Conservation (phyloP, 495 filamentous ascomycete genomes). For the Podospora bellae-mahoneyi region DNA sequence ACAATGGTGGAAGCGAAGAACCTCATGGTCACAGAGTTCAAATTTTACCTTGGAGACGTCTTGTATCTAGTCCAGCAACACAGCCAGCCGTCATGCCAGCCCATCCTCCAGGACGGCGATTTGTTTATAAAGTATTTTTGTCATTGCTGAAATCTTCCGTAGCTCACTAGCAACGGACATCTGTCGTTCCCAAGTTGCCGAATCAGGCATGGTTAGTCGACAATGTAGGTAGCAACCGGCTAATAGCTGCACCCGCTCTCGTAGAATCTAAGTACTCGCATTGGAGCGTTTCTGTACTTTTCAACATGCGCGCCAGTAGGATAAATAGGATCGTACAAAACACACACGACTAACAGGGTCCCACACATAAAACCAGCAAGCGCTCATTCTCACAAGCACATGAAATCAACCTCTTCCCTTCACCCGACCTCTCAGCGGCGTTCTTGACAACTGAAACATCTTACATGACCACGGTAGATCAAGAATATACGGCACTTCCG, state of each 20-base stretch:
- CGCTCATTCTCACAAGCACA: background rate
- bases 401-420: background rate
- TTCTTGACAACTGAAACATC: too few species aligned
- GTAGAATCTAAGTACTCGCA: background rate
- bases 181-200: background rate
- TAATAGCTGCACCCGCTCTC: background rate
- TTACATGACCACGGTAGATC: too few species aligned
- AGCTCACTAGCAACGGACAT: background rate
- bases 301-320: slow-evolving; percentile 1
- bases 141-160: background rate
- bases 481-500: too few species aligned
- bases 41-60: background rate
- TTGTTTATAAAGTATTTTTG: background rate
- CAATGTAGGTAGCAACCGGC: slow-evolving; percentile 2
- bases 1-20: slow-evolving; percentile 6
- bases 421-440: background rate
- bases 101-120: background rate
- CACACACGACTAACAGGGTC: background rate
- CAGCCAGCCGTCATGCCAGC: background rate
- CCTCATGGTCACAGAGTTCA: slow-evolving; percentile 16
- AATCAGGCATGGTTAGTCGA: slow-evolving; percentile 2
- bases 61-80: background rate
- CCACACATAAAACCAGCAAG: background rate
- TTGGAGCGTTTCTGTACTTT: background rate
- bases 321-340: background rate